A percentile compares a stretch with the other conserved stretches of the same genome.
These are phyloP conservation scores for Piper betle DNA, from an alignment of 164 flowering plant genomes.

Conservation along the genomic window DNA sequence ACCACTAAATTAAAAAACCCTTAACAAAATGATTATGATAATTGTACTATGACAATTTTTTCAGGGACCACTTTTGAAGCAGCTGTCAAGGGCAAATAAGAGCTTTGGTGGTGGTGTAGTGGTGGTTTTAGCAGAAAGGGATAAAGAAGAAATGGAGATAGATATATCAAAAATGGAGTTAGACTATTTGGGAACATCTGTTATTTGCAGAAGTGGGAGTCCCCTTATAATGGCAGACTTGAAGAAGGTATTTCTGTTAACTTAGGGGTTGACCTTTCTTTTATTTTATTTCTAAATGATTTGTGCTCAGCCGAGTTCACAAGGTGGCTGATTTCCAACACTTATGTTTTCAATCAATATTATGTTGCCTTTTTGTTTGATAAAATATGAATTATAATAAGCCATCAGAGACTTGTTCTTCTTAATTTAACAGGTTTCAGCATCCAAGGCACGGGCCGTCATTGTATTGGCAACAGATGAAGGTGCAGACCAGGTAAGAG, in stretches of 20 bases:
- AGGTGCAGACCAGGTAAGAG: slow-evolving; percentile 80
- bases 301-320: too few relatives aligned
- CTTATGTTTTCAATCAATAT: too few relatives aligned
- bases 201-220: slow-evolving; percentile 94
- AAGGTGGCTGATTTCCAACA: too few relatives aligned
- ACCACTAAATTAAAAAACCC: too few relatives aligned
- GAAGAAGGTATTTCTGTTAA: slow-evolving; percentile 43
- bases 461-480: slow-evolving; percentile 89
- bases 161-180: slow-evolving; percentile 88
- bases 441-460: slow-evolving; percentile 84
- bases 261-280: neutral
- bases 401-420: neutral
- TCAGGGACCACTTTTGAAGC: slow-evolving; percentile 94
- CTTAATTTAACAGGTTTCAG: slow-evolving; percentile 49
- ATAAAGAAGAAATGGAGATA: slow-evolving; percentile 95
- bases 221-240: slow-evolving; percentile 90
- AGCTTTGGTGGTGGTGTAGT: slow-evolving; percentile 87
- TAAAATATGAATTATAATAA: too few relatives aligned
- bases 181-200: slow-evolving; percentile 85
- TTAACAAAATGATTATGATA: too few relatives aligned
- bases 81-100: slow-evolving; percentile 86
- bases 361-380: neutral
- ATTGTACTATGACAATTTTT: slow-evolving; percentile 1
- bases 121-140: slow-evolving; percentile 93
- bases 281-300: too few relatives aligned